phyloP scores from a whole-genome alignment of 73 alveolate genomes.

The Breviolum minutum region DNA sequence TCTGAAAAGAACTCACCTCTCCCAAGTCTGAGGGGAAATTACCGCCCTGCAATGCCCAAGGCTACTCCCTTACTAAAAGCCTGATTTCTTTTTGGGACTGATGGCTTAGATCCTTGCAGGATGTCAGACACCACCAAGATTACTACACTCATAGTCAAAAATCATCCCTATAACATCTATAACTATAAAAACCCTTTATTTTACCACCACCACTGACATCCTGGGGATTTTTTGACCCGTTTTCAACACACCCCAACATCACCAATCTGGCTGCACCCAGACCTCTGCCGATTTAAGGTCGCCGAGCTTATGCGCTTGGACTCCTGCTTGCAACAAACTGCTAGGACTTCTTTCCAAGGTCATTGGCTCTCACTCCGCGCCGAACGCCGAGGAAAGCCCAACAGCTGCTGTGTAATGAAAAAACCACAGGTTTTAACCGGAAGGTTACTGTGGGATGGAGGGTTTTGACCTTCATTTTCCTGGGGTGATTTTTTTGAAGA shows the following conservation, averaged over 20 bases:
- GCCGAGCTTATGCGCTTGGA: slow-evolving; percentile 42
- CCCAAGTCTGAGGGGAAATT: too few relatives aligned
- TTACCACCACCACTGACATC: not conserved
- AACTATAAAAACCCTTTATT: not conserved
- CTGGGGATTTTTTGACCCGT: not conserved
- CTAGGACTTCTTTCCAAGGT: not conserved
- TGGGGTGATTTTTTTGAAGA: not conserved
- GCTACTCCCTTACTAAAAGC: too few relatives aligned
- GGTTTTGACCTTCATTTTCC: not conserved
- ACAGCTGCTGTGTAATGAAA: not conserved
- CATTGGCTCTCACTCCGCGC: not conserved
- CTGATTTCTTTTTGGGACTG: too few relatives aligned
- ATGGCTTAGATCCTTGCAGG: too few relatives aligned
- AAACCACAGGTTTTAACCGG: not conserved
- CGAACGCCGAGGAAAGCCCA: too few relatives aligned
- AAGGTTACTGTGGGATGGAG: not conserved
- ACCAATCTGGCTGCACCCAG: not conserved
- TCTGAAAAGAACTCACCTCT: too few relatives aligned
- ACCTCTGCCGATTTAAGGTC: slow-evolving; percentile 58
- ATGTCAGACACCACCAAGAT: too few relatives aligned
- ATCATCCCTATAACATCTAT: not conserved
- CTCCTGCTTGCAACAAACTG: slow-evolving; percentile 44
- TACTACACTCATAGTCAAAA: not conserved
- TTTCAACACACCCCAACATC: not conserved
- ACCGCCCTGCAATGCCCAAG: too few relatives aligned